phyloP scores from a whole-genome alignment of 2,329 filamentous ascomycete species.

The Fusarium floridanum region DNA sequence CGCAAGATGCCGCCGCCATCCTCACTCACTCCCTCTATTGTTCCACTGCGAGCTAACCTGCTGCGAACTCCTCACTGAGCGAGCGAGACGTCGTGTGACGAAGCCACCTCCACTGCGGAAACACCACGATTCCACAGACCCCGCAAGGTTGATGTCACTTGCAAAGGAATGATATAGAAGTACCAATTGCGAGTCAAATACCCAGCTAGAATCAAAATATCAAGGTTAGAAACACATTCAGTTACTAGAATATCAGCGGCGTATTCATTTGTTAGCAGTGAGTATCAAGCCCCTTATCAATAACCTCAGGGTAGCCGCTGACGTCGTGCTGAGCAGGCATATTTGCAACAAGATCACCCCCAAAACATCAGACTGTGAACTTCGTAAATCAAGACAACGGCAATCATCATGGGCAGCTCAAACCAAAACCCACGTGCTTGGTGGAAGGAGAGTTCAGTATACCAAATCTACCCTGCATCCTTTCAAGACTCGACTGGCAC shows the following conservation, averaged over 20 bases:
- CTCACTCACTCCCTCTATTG: neutral
- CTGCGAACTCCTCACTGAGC: neutral
- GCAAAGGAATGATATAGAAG: slow-evolving; percentile 13
- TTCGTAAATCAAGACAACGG: neutral
- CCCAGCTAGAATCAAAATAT: neutral
- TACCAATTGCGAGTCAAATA: neutral
- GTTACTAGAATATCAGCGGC: neutral
- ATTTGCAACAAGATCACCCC: neutral
- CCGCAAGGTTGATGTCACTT: slow-evolving; percentile 17
- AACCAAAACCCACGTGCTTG: slow-evolving; percentile 54
- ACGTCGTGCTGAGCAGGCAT: neutral
- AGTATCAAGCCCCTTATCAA: slow-evolving; percentile 25
- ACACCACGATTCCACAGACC: slow-evolving; percentile 14
- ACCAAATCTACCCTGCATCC: slow-evolving; percentile 73
- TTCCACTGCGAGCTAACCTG: slow-evolving; percentile 12
- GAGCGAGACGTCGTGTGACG: slow-evolving; percentile 18
- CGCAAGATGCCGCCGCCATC: slow-evolving; percentile 19
- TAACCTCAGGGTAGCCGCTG: slow-evolving; percentile 22
- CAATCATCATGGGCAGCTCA: slow-evolving; percentile 40
- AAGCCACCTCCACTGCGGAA: slow-evolving; percentile 18
- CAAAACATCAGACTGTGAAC: neutral
- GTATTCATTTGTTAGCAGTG: slow-evolving; percentile 18
- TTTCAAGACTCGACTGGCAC: slow-evolving; percentile 71
- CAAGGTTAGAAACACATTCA: neutral
- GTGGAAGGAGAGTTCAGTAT: slow-evolving; percentile 73